These are phyloP conservation scores for Ascochyta viciae-villosae DNA, from an alignment of 2,329 filamentous ascomycete species.

Conservation along the genomic window DNA sequence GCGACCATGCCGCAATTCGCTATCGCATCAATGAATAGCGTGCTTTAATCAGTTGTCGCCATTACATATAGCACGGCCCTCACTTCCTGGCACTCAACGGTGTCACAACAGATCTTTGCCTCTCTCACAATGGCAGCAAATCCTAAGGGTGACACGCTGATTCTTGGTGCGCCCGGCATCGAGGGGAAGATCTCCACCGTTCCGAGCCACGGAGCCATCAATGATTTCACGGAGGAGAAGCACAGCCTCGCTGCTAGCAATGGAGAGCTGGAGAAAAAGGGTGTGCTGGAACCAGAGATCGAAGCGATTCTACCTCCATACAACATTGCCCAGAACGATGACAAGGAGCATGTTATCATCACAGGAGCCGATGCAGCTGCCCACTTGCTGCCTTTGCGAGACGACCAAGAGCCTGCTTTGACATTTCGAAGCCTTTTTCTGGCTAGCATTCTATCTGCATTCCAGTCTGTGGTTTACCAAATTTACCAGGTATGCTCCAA, in stretches of 20 bases:
- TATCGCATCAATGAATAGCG: conserved; percentile 4
- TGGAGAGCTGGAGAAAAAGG: conserved; percentile 14
- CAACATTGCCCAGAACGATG: conserved; percentile 11
- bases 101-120: not conserved
- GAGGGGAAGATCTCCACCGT: conserved; percentile 19
- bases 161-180: conserved; percentile 17
- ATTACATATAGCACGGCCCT: not conserved
- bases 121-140: conserved; percentile 19
- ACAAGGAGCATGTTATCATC: conserved; percentile 20
- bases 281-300: conserved; percentile 18
- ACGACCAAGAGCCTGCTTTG: conserved; percentile 18
- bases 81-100: not conserved
- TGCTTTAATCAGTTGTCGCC: not conserved
- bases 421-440: conserved; percentile 22
- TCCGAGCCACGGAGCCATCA: conserved; percentile 20
- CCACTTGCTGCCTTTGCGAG: conserved; percentile 22
- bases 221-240: conserved; percentile 21
- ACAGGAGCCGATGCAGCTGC: conserved; percentile 26
- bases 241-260: conserved; percentile 12
- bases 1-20: conserved; percentile 6
- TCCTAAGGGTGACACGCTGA: conserved; percentile 19
- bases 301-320: conserved; percentile 17
- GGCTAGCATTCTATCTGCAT: conserved; percentile 18
- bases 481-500: conserved; percentile 16
- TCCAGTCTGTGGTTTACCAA: conserved; percentile 24